Evolutionary conservation across 345 rosid genomes (phyloP).

Genomic region (Pelargonium nanum): DNA sequence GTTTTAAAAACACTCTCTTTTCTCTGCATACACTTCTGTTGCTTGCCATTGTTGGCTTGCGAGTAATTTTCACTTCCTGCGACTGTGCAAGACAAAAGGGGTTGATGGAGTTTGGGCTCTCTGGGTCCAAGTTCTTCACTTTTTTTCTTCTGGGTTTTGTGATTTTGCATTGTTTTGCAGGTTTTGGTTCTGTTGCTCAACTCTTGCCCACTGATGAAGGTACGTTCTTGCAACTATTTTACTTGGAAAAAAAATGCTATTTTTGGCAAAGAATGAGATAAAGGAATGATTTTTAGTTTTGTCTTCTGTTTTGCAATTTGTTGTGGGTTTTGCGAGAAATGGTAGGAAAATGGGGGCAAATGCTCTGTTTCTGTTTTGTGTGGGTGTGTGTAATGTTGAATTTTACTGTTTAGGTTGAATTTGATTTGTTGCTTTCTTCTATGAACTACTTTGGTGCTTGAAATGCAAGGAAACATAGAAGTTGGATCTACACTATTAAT

Average conservation of each 20-base stretch:
- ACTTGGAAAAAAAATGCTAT: background rate
- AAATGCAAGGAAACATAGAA: too few species aligned
- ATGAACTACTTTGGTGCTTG: too few species aligned
- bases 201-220: constrained; percentile 1
- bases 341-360: background rate
- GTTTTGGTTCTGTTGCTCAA: background rate
- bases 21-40: background rate
- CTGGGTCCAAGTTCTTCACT: background rate
- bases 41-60: background rate
- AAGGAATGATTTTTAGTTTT: background rate
- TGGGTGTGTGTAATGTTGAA: background rate
- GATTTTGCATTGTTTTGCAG: background rate
- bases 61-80: background rate
- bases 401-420: too few species aligned
- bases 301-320: background rate
- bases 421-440: too few species aligned
- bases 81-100: background rate
- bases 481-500: too few species aligned
- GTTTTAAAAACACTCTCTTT: too few species aligned
- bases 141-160: background rate
- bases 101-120: background rate
- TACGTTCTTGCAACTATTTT: background rate
- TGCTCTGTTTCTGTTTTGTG: background rate
- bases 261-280: background rate
- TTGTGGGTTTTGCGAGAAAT: background rate